Base-by-base conservation (phyloP, 495 filamentous ascomycete genomes). In the Geopyxis carbonaria region DNA sequence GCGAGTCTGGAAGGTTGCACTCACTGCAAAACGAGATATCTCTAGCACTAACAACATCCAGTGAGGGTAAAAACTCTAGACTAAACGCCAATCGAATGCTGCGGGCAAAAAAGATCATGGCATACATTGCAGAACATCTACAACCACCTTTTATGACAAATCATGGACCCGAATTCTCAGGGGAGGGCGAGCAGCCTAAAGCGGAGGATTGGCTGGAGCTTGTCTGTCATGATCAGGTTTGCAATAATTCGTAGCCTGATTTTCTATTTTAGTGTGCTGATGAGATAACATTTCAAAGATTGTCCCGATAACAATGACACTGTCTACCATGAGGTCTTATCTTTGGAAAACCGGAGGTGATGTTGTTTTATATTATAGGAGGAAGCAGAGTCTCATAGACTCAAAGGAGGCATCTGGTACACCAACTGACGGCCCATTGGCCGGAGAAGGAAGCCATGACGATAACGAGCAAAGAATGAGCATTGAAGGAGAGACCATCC, bases 81-180 rank as follows among this genome's bases (percentile, higher is more conserved):
- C 68, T 97, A 42, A 97, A 95, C 56, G 89, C 89, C 21, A 97
- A 95, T 53, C 68, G 89, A 21, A 95, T 97, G 91, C 68, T 97
- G 21, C 71, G 89, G 31, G 80, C 86, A 2, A 87, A 82, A 63
- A 97, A 95, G 64, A 82, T 97, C n/a, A 59, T 92, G 24, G 75
- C 72, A 1, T 97, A 97, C 49, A 75, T 95, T 5, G 78, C 84
- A 1, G 89, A 97, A 57, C 69, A 83, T 34, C 86, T 97, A 38
- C 86, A 93, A 54, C 68, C 75, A 1, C 56, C 57, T 4, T 53
- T 44, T 35, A 53, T 37, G 40, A 27, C 27, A 16, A 33, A 15
- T 1, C 42, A 50, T 29, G 27, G 38, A 15, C 51, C 51, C 4
- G n/a, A 42, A 4, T 13, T 29, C 24, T 43, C 31, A 9, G 46